These are phyloP conservation scores for Cardamine chenopodiifolia DNA, from an alignment of 345 rosid species.

Conservation along the genomic window DNA sequence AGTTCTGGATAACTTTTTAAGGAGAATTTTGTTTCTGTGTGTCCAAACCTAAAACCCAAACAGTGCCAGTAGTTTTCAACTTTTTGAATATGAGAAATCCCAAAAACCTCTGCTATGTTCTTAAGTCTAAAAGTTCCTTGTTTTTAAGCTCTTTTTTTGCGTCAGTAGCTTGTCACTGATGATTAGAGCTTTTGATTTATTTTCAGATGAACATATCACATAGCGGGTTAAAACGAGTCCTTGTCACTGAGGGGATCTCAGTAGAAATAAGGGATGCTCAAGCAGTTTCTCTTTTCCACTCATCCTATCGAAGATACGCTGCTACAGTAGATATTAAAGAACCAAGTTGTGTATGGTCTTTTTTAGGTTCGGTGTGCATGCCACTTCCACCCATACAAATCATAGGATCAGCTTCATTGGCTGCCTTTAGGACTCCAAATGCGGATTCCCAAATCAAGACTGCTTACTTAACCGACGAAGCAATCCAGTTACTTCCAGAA, in stretches of 20 bases:
- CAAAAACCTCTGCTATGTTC: conserved; percentile 3
- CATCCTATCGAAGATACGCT: conserved; percentile 40
- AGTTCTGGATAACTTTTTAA: background rate
- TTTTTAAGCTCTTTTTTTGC: background rate
- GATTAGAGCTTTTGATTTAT: conserved; percentile 23
- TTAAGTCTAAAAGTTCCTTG: background rate
- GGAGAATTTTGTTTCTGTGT: background rate
- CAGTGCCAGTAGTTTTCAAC: background rate
- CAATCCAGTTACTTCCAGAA: conserved; percentile 61
- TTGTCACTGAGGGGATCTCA: conserved; percentile 69
- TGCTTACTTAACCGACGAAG: conserved; percentile 42
- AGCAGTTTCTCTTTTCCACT: conserved; percentile 59
- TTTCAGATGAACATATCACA: conserved; percentile 59
- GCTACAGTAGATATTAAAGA: conserved; percentile 33
- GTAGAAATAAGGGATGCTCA: conserved; percentile 58
- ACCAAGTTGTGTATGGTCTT: conserved; percentile 38
- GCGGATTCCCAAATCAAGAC: conserved; percentile 50
- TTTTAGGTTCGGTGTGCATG: conserved; percentile 42
- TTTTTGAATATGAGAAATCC: background rate
- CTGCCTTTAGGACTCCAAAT: conserved; percentile 53
- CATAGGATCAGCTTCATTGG: conserved; percentile 62
- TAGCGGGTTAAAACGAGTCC: conserved; percentile 54
- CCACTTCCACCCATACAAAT: conserved; percentile 57
- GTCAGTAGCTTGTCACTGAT: conserved; percentile 11
- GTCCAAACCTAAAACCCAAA: background rate